Evolutionary conservation across 108 stramenopile species (phyloP), one percentile per base, ranked within the genome.

Genomic region (Chaetoceros tenuissimus): DNA sequence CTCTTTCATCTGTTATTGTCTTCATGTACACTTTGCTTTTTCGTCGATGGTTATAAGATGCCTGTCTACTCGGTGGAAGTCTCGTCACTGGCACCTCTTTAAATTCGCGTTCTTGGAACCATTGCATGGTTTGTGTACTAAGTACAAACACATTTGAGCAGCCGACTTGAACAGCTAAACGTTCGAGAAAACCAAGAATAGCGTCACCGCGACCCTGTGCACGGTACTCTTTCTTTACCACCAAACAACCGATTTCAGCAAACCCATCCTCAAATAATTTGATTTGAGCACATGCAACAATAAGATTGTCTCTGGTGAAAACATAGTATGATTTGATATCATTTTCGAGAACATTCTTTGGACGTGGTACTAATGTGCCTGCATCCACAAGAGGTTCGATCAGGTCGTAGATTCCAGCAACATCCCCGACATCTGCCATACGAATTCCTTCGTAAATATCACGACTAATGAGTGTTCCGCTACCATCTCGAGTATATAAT

Each of bases 381-480:
- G 66, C 73, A 59, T 79, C 51, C 49, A 94, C 89, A 19, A 97
- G 63, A 8, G 97, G 97, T 21, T 73, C 59, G 60, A 94, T 87
- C 17, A 97, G 75, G 43, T 92, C 91, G 52, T 78, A 68, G 53
- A 97, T 94, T 21, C 69, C 90, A 21, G 71, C 77, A 18, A 95
- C 81, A 65, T 97, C 95, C 53, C 75, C 66, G 25, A 91, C 84
- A 53, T 73, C 74, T 0, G 97, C 97, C 18, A 66, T 66, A 3
- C 86, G 79, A 43, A 98, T 98, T 7, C 94, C 95, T 56, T 98
- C 97, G 51, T 98, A 98, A 21, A 96, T 59, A 69, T 97, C 97
- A 22, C 92, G 75, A 18, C 82, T 87, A 48, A 97, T 87, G 46
- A 97, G 78, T 7, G 92, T 87, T 7, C 95, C 97, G 26, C 78